Evolutionary conservation across 2,329 filamentous ascomycete species (phyloP), one percentile per base, ranked within the genome.

Genomic region (Daldinia sp.): DNA sequence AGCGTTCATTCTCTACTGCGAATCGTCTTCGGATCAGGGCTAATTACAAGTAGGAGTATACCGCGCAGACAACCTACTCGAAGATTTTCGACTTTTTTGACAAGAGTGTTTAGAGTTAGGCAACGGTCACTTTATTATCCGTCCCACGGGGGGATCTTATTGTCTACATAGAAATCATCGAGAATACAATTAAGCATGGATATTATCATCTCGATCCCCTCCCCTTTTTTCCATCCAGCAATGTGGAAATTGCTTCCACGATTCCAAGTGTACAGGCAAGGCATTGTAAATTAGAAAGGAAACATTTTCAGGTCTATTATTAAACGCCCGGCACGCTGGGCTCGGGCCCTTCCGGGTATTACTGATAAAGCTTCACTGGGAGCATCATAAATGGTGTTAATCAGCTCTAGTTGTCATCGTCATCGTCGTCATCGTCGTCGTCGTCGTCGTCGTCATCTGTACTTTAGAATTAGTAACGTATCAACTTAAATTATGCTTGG

Each of bases 41-140:
- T 51, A 49, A 57, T 23, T 21, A 8, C 11, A 1, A 27, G 7
- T n/a, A 61, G 51, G 58, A 47, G 71, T 79, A 79, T 58, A 74
- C 77, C 0, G 72, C 74, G 19, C 62, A 65, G 0, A 39, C 65
- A 0, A 75, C 77, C 0, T 81, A 78, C 39, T 60, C 70, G 8
- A 64, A 72, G 8, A 81, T 81, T 6, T 68, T 77, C 1, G 73
- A 79, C 51, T 81, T 81, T 49, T 64, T 80, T 7, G 68, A 71
- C 50, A 58, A 68, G 53, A 68, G 70, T 13, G 63, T 58, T 29
- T 47, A 55, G 27, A 45, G 11, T 17, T 48, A 15, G 13, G 15
- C 15, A 45, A 5, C 25, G 15, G 13, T n/a, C 8, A 8, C 21
- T 27, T 43, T 13, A n/a, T 11, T 7, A 45, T 45, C 39, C 21